Evolutionary conservation across 1,284 basidiomycete species (phyloP).

Genomic region (Boletus smithii): DNA sequence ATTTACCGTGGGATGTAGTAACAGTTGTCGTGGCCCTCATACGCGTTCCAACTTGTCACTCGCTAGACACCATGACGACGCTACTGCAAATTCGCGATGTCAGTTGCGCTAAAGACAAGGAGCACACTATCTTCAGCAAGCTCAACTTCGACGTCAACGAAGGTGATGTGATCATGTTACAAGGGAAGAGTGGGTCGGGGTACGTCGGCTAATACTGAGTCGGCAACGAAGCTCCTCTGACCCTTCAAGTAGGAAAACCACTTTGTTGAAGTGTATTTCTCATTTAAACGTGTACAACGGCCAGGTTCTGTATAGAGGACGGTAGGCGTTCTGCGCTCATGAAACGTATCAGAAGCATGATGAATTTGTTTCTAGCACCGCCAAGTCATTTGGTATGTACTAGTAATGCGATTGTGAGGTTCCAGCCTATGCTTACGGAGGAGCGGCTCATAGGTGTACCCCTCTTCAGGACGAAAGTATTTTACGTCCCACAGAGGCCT

Average conservation of each 20-base stretch:
- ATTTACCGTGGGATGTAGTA: slow-evolving; percentile 21
- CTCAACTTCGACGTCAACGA: slow-evolving; percentile 60
- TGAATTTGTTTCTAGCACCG: slow-evolving; percentile 38
- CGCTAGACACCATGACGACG: slow-evolving; percentile 12
- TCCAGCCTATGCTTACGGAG: slow-evolving; percentile 5
- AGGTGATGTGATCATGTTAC: slow-evolving; percentile 70
- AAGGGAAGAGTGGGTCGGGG: slow-evolving; percentile 73
- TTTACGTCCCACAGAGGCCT: slow-evolving; percentile 83
- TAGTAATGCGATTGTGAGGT: not conserved
- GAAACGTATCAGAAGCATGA: slow-evolving; percentile 2
- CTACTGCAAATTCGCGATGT: slow-evolving; percentile 27
- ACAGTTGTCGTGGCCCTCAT: too few species aligned
- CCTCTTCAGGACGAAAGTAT: slow-evolving; percentile 68
- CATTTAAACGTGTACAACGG: slow-evolving; percentile 75
- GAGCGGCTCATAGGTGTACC: slow-evolving; percentile 56
- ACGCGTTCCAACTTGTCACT: not conserved
- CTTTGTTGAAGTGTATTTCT: slow-evolving; percentile 77
- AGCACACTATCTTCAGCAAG: slow-evolving; percentile 46
- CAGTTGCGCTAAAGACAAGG: slow-evolving; percentile 27
- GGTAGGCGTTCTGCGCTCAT: slow-evolving; percentile 38
- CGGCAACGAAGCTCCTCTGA: slow-evolving; percentile 1
- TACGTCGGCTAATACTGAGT: slow-evolving; percentile 30
- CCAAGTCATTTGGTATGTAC: slow-evolving; percentile 52
- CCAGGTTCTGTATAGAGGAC: slow-evolving; percentile 60
- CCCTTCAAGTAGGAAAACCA: slow-evolving; percentile 58